Conservation (phyloP, 1,139 yeast species). For the Nematodospora anomalae region DNA sequence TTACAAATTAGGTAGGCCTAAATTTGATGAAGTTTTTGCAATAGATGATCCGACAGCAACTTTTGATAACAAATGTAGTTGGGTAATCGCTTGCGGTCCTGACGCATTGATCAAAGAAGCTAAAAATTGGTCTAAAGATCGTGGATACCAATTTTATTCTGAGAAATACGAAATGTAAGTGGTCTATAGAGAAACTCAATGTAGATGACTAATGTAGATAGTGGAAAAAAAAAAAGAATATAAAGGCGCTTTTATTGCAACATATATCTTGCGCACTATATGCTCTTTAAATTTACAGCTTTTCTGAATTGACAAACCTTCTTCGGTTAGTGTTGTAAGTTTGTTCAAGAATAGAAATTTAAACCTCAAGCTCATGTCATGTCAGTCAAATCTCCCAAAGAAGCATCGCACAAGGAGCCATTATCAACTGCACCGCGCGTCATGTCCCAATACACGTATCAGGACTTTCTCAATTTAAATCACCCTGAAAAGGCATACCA, state of each 20-base stretch:
- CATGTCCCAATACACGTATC: conserved; percentile 38
- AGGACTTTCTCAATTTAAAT: conserved; percentile 49
- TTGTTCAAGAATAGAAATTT: no score
- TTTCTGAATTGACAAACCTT: no score
- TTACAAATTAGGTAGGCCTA: conserved; percentile 40
- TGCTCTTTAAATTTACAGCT: no score
- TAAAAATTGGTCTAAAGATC: conserved; percentile 38
- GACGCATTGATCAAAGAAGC: conserved; percentile 49
- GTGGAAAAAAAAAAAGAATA: no score
- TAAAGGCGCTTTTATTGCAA: no score
- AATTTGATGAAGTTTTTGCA: conserved; percentile 29
- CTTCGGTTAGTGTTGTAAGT: no score
- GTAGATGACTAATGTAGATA: not conserved
- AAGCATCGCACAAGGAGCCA: not conserved
- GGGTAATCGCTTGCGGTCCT: conserved; percentile 79
- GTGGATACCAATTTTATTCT: conserved; percentile 39
- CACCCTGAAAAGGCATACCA: conserved; percentile 45
- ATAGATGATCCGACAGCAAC: conserved; percentile 23
- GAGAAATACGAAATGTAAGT: conserved; percentile 42
- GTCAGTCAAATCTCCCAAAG: conserved; percentile 11
- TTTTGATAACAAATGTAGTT: conserved; percentile 34
- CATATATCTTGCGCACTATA: no score
- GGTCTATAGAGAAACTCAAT: no score
- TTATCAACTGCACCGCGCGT: conserved; percentile 8
- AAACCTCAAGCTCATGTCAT: no score